These are phyloP conservation scores for Colletotrichum camelliae DNA, from an alignment of 2,329 filamentous ascomycete species.

Conservation along the genomic window DNA sequence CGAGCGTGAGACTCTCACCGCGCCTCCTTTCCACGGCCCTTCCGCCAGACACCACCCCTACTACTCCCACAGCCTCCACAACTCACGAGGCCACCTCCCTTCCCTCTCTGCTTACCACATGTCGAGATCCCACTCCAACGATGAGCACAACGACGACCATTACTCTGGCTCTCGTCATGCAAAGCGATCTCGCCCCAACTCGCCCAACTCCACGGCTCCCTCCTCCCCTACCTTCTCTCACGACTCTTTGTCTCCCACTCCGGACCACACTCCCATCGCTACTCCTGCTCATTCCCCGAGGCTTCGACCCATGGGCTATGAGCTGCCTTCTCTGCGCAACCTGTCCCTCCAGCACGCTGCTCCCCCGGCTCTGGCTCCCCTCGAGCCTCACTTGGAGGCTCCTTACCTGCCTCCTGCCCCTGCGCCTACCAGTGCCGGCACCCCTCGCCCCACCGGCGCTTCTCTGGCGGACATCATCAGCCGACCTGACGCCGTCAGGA, in stretches of 20 bases:
- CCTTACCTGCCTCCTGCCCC: constrained; percentile 44
- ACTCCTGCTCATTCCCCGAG: constrained; percentile 95
- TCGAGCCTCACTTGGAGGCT: constrained; percentile 61
- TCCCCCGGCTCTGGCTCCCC: constrained; percentile 62
- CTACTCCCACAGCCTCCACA: constrained; percentile 53
- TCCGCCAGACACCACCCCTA: constrained; percentile 59
- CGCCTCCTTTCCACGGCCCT: constrained; percentile 46
- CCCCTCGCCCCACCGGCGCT: constrained; percentile 66
- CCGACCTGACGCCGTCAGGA: constrained; percentile 83
- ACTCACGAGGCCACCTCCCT: constrained; percentile 68
- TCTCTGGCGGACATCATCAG: constrained; percentile 93
- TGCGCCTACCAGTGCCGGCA: constrained; percentile 56
- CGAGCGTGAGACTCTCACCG: constrained; percentile 60
- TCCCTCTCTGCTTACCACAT: constrained; percentile 91
- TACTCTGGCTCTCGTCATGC: constrained; percentile 72
- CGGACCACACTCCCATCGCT: constrained; percentile 97
- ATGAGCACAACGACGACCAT: constrained; percentile 78
- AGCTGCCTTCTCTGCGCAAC: constrained; percentile 84
- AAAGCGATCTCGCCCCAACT: constrained; percentile 92
- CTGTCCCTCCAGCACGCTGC: constrained; percentile 59
- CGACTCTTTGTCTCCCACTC: constrained; percentile 92
- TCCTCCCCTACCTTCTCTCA: constrained; percentile 97
- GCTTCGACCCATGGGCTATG: constrained; percentile 78
- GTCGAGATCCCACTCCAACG: constrained; percentile 85
- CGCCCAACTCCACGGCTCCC: constrained; percentile 92